Evolutionary conservation across 1,284 basidiomycete species (phyloP), one percentile per base, ranked within the genome.

Genomic region (Leucoagaricus sp.): DNA sequence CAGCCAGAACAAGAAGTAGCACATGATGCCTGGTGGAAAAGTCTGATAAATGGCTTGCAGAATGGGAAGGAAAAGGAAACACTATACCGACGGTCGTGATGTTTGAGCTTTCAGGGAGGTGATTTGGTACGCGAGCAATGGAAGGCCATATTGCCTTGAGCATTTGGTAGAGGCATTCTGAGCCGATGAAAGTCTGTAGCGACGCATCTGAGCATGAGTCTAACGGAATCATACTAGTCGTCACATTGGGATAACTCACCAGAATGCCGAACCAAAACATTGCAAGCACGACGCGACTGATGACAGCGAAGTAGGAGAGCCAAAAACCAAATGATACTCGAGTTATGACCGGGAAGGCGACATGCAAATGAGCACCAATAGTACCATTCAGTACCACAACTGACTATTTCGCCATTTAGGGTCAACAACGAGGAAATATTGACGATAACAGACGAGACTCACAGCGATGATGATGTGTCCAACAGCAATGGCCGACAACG

Each of bases 291-390:
- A 85, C 81, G 13, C 90, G 82, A 55, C 87, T 89, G 58, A 93
- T 69, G 51, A 93, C 87, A 59, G 82, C 85, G 68, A 90, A 90
- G 65, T 88, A 87, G 67, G 84, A 86, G 63, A 92, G 80, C 79
- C 86, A 91, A 72, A 91, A 91, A 0, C 91, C 91, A 66, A 89
- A 93, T 0, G 86, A 88, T 0, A 87, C 87, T 4, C 91, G 79
- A 59, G 86, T 86, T 5, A 91, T 76, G 36, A 93, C 82, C 0
- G 89, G 85, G 66, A 92, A 93, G 1, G 75, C 69, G 4, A 77
- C 60, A 57, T 77, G 76, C 49, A 92, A 78, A 13, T 84, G 79
- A 6, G 89, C 87, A 15, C 90, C 89, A 53, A 86, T 79, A 29
- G 85, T 85, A 52, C 87, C 89, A 66, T 90, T 92, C 44, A 85